Evolutionary conservation across 2,329 filamentous ascomycete genomes (phyloP), one percentile per base, ranked within the genome.

Genomic region (Teratosphaeria nubilosa): DNA sequence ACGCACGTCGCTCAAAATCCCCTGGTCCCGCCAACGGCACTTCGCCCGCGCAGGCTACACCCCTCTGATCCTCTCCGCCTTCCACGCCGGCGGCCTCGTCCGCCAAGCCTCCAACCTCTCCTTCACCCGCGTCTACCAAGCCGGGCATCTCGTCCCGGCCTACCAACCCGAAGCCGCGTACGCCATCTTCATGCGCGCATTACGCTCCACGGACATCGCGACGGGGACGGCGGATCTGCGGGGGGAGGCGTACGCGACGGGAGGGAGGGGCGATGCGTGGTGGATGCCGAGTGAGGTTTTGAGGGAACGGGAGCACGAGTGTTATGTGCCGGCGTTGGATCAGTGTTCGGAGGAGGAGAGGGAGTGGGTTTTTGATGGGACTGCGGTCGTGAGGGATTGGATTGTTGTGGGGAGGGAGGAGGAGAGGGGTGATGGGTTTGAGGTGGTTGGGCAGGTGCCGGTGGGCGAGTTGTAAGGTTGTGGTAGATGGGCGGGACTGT

Each of bases 1-100:
- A 64, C 68, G 72, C 5, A 76, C 78, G 7, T 79, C 77, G 56
- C 70, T 82, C 4, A 74, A 74, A 1, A 73, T 83, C 41, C 72
- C 78, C 9, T 79, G 80, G 66, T 68, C 72, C 5, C 66, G 72
- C 27, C 69, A 74, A 48, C 45, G 69, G 5, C 65, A 72, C 5
- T 84, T 84, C 71, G 70, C 69, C 11, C 63, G 69, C 13, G 78
- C 80, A 1, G 80, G 81, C 2, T 82, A 83, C 64, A 64, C 68
- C 2, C 66, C 68, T 14, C 61, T 69, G 16, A 63, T 68, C 22
- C 57, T 66, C 11, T 71, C 61, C 3, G 58, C 63, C 13, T 58
- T 68, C 0, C 61, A 68, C 27, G 65, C 65, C 1, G 70, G 66
- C 10, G 71, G 71, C 9, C 59, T 70, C 16, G 63, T 65, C 9